A percentile compares a stretch with the other conserved stretches of the same genome.
Conservation (phyloP, 2,329 filamentous ascomycete genomes). For the Aspergillus quadrilineatus region DNA sequence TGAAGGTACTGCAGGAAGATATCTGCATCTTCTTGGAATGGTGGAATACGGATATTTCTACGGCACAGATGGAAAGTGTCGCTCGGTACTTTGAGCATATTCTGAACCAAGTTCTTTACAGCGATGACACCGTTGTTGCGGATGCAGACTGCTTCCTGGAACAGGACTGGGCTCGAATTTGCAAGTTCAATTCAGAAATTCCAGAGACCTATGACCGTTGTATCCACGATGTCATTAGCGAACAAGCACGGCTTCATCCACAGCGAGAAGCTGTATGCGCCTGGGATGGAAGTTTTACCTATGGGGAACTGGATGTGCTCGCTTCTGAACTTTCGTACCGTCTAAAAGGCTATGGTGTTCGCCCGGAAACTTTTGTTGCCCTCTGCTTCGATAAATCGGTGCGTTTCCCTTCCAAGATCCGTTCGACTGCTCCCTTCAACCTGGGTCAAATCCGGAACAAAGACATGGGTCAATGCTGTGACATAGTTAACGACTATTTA, state of each 20-base stretch:
- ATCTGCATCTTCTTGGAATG: slow-evolving; percentile 41
- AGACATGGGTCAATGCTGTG: background rate
- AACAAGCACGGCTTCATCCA: slow-evolving; percentile 35
- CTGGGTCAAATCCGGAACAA: background rate
- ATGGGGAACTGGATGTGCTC: slow-evolving; percentile 37
- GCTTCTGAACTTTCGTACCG: slow-evolving; percentile 39
- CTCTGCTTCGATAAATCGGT: slow-evolving; percentile 47
- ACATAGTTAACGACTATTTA: slow-evolving; percentile 15
- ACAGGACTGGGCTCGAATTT: slow-evolving; percentile 55
- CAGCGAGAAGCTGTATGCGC: slow-evolving; percentile 36
- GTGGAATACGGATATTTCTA: slow-evolving; percentile 39
- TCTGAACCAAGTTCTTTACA: slow-evolving; percentile 48
- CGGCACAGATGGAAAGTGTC: slow-evolving; percentile 46
- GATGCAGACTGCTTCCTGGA: slow-evolving; percentile 57
- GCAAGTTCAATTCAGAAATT: slow-evolving; percentile 52
- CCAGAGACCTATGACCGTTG: slow-evolving; percentile 41
- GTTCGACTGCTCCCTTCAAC: too few species aligned
- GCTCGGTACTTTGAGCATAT: slow-evolving; percentile 56
- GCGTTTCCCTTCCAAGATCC: slow-evolving; percentile 13
- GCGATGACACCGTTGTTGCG: slow-evolving; percentile 44
- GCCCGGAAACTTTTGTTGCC: slow-evolving; percentile 37
- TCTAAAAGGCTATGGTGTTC: slow-evolving; percentile 41
- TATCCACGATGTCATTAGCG: slow-evolving; percentile 41
- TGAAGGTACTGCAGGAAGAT: slow-evolving; percentile 35
- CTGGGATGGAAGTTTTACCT: slow-evolving; percentile 44